These are phyloP conservation scores for Pseudogymnoascus sp. DNA, from an alignment of 2,329 filamentous ascomycete genomes.

Conservation along the genomic window DNA sequence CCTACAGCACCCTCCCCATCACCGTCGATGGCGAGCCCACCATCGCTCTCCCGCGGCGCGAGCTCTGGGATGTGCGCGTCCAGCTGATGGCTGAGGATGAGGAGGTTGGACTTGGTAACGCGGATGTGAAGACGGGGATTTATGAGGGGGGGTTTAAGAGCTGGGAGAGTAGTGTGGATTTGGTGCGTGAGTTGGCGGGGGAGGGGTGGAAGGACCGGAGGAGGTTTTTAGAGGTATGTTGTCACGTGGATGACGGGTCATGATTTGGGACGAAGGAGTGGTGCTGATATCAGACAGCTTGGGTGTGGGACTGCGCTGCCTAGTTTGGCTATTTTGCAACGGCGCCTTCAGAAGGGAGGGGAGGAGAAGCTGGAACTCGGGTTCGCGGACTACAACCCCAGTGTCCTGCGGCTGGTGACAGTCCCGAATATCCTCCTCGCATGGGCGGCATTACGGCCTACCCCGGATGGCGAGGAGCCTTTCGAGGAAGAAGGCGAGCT, in stretches of 20 bases:
- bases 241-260: background rate
- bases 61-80: conserved; percentile 72
- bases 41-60: conserved; percentile 58
- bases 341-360: conserved; percentile 28
- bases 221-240: conserved; percentile 26
- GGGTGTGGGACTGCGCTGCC: conserved; percentile 74
- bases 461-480: conserved; percentile 10
- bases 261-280: background rate
- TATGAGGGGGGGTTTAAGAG: conserved; percentile 87
- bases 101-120: conserved; percentile 40
- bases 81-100: conserved; percentile 72
- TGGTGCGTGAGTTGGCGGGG: conserved; percentile 57
- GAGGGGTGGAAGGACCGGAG: conserved; percentile 11
- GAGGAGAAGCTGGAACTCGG: conserved; percentile 45
- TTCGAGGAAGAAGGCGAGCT: conserved; percentile 28
- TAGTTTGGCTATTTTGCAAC: conserved; percentile 62
- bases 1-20: conserved; percentile 55
- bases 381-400: conserved; percentile 72
- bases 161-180: conserved; percentile 78
- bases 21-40: conserved; percentile 47
- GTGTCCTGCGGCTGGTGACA: conserved; percentile 69
- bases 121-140: conserved; percentile 72
- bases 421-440: conserved; percentile 68
- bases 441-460: conserved; percentile 38
- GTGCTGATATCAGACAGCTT: conserved; percentile 40